phyloP scores from a whole-genome alignment of 2,329 filamentous ascomycete genomes.

The Gnomoniopsis smithogilvyi region DNA sequence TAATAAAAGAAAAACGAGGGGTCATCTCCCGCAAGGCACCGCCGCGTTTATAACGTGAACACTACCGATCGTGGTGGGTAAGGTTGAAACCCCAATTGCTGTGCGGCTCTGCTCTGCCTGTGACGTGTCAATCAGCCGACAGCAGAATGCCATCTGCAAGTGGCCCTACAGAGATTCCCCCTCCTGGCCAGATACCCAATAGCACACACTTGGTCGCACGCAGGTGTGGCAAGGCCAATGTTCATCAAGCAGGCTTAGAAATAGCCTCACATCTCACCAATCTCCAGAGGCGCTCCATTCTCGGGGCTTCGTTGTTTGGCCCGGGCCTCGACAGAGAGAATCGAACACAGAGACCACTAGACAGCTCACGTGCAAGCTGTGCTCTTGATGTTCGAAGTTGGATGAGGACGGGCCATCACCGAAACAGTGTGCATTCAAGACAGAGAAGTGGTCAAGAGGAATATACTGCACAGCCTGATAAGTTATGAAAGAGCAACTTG shows the following conservation, averaged over 20 bases:
- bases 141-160: constrained; percentile 14
- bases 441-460: not conserved
- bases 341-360: not conserved
- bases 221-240: constrained; percentile 6
- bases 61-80: not conserved
- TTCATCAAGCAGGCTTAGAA: constrained; percentile 1
- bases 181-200: not conserved
- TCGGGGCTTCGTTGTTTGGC: not conserved
- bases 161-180: not conserved
- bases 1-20: constrained; percentile 6
- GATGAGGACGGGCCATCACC: not conserved
- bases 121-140: constrained; percentile 20
- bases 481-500: not conserved
- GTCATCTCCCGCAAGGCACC: constrained; percentile 2
- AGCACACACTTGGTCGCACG: not conserved
- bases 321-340: not conserved
- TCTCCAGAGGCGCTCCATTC: not conserved
- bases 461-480: not conserved
- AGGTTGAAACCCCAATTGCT: constrained; percentile 7
- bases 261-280: constrained; percentile 8
- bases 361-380: not conserved
- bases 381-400: not conserved
- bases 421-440: not conserved
- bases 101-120: constrained; percentile 16
- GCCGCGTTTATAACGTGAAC: constrained; percentile 1